Conservation (phyloP, 805 yeast species). For the Cyberlindnera maritima region DNA sequence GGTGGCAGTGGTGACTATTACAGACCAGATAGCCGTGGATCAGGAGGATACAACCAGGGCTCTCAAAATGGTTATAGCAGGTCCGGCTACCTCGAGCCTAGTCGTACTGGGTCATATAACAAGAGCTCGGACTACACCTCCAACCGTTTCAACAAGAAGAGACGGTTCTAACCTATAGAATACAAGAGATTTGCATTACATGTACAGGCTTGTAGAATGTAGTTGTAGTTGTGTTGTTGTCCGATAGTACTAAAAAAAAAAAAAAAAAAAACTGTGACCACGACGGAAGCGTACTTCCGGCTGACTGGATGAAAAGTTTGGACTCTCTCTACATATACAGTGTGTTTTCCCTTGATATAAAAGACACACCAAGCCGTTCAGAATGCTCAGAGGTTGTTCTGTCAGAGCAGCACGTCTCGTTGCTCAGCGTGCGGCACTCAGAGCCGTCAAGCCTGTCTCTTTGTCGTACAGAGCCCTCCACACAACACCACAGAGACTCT, state of each 20-base stretch:
- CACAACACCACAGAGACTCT: slow-evolving; percentile 3
- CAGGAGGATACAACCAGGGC: neutral
- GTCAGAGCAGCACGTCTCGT: slow-evolving; percentile 5
- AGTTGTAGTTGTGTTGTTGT: too few relatives aligned
- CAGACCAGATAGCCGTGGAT: slow-evolving; percentile 1
- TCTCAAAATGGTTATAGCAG: slow-evolving; percentile 9
- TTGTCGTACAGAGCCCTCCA: slow-evolving; percentile 1
- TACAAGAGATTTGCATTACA: too few relatives aligned
- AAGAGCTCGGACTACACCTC: neutral
- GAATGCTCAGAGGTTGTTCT: slow-evolving; percentile 13
- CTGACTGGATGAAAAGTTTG: neutral
- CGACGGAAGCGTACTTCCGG: slow-evolving; percentile 1
- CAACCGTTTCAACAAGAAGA: neutral
- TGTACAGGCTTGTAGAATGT: too few relatives aligned
- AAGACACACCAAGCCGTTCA: too few relatives aligned
- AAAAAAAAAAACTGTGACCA: neutral
- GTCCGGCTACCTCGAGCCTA: slow-evolving; percentile 17
- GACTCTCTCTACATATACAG: too few relatives aligned
- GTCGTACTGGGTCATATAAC: neutral
- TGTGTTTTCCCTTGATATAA: too few relatives aligned
- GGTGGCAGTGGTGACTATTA: neutral
- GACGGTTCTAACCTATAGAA: neutral
- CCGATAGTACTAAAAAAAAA: too few relatives aligned
- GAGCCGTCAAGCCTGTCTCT: neutral
- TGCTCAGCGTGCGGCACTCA: slow-evolving; percentile 3